These are phyloP conservation scores for Colletotrichum sp. DNA, from an alignment of 2,329 filamentous ascomycete genomes.

Conservation along the genomic window DNA sequence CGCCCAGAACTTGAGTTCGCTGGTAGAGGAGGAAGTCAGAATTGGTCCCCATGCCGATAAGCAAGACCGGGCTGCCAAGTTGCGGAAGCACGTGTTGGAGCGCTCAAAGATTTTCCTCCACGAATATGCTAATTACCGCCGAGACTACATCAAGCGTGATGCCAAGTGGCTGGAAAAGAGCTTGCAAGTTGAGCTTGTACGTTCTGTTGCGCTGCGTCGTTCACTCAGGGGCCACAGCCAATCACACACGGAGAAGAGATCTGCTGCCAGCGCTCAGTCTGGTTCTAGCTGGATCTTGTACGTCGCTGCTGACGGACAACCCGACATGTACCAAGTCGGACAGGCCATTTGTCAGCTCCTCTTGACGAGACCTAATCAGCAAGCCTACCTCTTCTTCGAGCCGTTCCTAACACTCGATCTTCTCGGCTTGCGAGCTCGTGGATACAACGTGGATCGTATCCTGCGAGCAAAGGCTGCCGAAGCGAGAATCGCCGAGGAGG, in stretches of 20 bases:
- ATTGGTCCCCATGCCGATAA: slow-evolving; percentile 72
- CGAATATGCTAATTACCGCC: slow-evolving; percentile 71
- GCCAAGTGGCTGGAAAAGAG: slow-evolving; percentile 90
- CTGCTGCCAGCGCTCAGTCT: slow-evolving; percentile 68
- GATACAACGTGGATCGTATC: slow-evolving; percentile 97
- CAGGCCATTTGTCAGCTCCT: slow-evolving; percentile 84
- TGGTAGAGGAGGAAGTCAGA: slow-evolving; percentile 79
- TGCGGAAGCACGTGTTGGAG: slow-evolving; percentile 85
- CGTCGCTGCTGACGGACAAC: slow-evolving; percentile 70
- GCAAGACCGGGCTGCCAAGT: slow-evolving; percentile 69
- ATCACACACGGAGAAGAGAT: slow-evolving; percentile 76
- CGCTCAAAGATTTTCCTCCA: slow-evolving; percentile 89
- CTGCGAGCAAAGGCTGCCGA: slow-evolving; percentile 87
- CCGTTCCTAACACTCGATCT: slow-evolving; percentile 88
- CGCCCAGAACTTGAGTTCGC: slow-evolving; percentile 74
- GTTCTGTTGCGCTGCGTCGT: slow-evolving; percentile 77
- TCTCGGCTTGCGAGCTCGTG: slow-evolving; percentile 80
- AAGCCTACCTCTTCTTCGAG: slow-evolving; percentile 89
- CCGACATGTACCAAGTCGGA: slow-evolving; percentile 91
- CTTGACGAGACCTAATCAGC: slow-evolving; percentile 81
- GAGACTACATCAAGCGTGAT: slow-evolving; percentile 84
- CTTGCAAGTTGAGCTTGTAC: slow-evolving; percentile 78
- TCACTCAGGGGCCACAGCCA: slow-evolving; percentile 75
- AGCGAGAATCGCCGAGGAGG: slow-evolving; percentile 84
- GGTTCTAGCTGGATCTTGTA: slow-evolving; percentile 71